Evolutionary conservation across 805 yeast genomes (phyloP), one percentile per base, ranked within the genome.

Genomic region (Candida morakotiae): DNA sequence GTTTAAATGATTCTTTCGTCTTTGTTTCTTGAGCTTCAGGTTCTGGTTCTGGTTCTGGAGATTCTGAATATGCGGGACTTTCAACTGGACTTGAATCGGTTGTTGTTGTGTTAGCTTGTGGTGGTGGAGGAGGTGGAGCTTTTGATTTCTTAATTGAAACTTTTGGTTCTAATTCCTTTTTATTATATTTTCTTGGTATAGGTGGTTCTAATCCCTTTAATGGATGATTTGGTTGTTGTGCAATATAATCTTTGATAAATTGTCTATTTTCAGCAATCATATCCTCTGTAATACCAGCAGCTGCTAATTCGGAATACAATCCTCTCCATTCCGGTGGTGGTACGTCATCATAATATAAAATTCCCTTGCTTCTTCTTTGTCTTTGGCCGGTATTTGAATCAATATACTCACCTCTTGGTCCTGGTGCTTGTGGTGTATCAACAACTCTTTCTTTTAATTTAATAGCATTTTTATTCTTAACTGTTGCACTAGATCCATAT

Each of bases 311-410:
- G 7, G 73, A 62, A 46, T 87, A 85, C 39, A 87, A 68, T 1
- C 81, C 67, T 34, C 89, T 61, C 95, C 95, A 87, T 55, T 86
- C 94, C 4, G 81, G 79, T 1, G 95, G 94, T 0, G 94, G 94
- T 40, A 72, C 71, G 46, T 71, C 87, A 53, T 85, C 93, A 52
- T 85, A 85, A 55, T 82, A 86, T 7, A 79, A 61, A 3, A 77
- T 71, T 19, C 83, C 83, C 40, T 73, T 75, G 0, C 77, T 49
- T 47, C 78, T 59, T 52, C 86, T 59, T 33, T 70, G 54, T 56
- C 87, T 55, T 58, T 77, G 79, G 39, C 77, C 77, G 19, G 74
- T 70, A 29, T 55, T 60, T 21, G 63, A 66, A 46, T 70, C 73
- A 27, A 63, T 54, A 31, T 44, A 69, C 42, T 79, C 85, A 20